Evolutionary conservation across 2,329 filamentous ascomycete species (phyloP), one percentile per base, ranked within the genome.

Genomic region (Neonectria hederae): DNA sequence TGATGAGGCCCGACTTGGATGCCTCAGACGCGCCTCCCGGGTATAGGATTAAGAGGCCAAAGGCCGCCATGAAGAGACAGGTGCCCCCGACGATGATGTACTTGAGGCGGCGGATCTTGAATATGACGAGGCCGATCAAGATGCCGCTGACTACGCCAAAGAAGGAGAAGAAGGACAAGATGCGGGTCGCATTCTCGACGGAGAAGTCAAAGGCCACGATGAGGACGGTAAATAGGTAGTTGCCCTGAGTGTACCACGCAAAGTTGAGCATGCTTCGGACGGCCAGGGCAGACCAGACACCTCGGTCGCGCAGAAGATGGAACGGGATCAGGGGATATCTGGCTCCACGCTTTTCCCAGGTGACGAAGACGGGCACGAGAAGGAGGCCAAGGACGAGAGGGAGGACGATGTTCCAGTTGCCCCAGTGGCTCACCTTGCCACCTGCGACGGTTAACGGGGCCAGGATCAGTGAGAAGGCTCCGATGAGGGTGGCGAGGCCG

Each of bases 221-320:
- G 2, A 90, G 83, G 0, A 89, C 83, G 0, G 87, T 88, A 72
- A 84, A 89, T 0, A 90, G 77, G 68, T 85, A 89, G 69, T 88
- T 85, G 38, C 83, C 86, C 71, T 89, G 87, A 21, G 87, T 79
- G 54, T 82, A 83, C 86, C 86, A 89, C 3, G 82, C 79, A 62
- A 84, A 81, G 71, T 83, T 85, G 48, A 86, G 77, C 59, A 84
- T 71, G 60, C 78, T 76, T 3, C 81, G 82, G 46, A 90, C 86
- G 0, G 84, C 86, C 10, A 90, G 75, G 0, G 87, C 84, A 2
- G 83, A 85, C 86, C 87, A 90, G 1, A 90, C 86, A 0, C 83
- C 84, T n/a, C 88, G 83, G 63, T 90, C 86, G 63, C 81, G 83
- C 22, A 90, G 77, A 0, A 89, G 79, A 69, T 83, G 74, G 72